These are phyloP conservation scores for Pythium myriotylum DNA, from an alignment of 352 stramenopile genomes.

Conservation along the genomic window DNA sequence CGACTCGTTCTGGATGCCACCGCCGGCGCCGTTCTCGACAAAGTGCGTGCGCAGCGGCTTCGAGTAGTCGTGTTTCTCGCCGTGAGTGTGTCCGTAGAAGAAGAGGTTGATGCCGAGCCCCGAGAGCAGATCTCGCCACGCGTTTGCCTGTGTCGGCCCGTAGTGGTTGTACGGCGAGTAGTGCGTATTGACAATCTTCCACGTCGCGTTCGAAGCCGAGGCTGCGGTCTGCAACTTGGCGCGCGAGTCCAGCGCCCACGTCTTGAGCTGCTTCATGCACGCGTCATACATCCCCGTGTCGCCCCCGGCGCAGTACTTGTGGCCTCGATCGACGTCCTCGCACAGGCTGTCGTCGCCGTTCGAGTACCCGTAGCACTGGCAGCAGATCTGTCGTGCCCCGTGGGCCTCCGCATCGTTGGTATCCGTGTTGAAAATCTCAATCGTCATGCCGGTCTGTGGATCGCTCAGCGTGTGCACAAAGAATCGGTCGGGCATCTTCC, in stretches of 20 bases:
- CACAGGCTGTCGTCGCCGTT: conserved; percentile 59
- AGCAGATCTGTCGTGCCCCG: conserved; percentile 72
- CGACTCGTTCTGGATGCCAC: conserved; percentile 81
- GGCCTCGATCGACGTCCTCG: conserved; percentile 56
- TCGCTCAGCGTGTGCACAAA: conserved; percentile 67
- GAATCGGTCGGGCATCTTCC: conserved; percentile 77
- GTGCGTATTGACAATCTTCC: conserved; percentile 86
- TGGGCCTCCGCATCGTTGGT: conserved; percentile 67
- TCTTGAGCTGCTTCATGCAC: conserved; percentile 67
- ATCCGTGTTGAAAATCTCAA: conserved; percentile 87
- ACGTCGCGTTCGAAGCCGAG: conserved; percentile 65
- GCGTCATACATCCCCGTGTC: conserved; percentile 67
- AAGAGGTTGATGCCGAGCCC: conserved; percentile 34
- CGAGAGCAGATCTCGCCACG: conserved; percentile 55
- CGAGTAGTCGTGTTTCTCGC: conserved; percentile 69
- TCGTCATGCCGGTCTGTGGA: conserved; percentile 39
- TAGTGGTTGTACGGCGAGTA: conserved; percentile 84
- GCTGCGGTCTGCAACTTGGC: conserved; percentile 46
- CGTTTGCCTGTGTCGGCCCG: conserved; percentile 35
- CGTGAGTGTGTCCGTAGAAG: conserved; percentile 65
- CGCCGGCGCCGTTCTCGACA: conserved; percentile 75
- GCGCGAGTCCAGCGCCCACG: conserved; percentile 59
- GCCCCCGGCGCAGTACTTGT: conserved; percentile 56
- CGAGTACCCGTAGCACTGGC: conserved; percentile 80
- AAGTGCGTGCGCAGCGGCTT: conserved; percentile 61